phyloP scores from a whole-genome alignment of 768 basidiomycete genomes.

The Tricholoma saponaceum region DNA sequence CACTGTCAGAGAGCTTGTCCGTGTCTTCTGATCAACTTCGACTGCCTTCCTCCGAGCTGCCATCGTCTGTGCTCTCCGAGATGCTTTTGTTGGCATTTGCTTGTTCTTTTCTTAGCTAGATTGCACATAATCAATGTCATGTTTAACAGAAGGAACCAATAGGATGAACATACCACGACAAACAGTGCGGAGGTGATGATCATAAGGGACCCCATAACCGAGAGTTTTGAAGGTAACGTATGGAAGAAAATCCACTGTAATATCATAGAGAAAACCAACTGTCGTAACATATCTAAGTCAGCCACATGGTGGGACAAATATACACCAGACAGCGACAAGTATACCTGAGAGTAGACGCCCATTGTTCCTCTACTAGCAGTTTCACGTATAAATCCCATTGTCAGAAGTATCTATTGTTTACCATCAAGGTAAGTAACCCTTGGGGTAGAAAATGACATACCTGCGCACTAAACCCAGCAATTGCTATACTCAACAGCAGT shows the following conservation, averaged over 20 bases:
- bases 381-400: conserved; percentile 49
- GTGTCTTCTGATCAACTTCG: background rate
- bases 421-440: background rate
- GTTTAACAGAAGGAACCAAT: background rate
- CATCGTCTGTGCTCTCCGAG: background rate
- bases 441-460: background rate
- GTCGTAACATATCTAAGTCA: too few relatives aligned
- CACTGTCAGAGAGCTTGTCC: too few relatives aligned
- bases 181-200: background rate
- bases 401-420: conserved; percentile 41
- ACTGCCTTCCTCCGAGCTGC: background rate
- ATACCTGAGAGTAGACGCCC: conserved; percentile 43
- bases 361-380: conserved; percentile 50
- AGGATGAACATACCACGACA: background rate
- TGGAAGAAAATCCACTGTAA: conserved; percentile 4
- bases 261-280: conserved; percentile 3
- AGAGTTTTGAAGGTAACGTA: background rate
- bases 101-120: background rate
- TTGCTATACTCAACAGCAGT: background rate
- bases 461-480: background rate
- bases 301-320: background rate
- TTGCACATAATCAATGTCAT: background rate
- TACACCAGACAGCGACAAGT: background rate
- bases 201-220: background rate
- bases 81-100: background rate